These are phyloP conservation scores for Exserohilum rostratum DNA, from an alignment of 2,329 filamentous ascomycete genomes.

Conservation along the genomic window DNA sequence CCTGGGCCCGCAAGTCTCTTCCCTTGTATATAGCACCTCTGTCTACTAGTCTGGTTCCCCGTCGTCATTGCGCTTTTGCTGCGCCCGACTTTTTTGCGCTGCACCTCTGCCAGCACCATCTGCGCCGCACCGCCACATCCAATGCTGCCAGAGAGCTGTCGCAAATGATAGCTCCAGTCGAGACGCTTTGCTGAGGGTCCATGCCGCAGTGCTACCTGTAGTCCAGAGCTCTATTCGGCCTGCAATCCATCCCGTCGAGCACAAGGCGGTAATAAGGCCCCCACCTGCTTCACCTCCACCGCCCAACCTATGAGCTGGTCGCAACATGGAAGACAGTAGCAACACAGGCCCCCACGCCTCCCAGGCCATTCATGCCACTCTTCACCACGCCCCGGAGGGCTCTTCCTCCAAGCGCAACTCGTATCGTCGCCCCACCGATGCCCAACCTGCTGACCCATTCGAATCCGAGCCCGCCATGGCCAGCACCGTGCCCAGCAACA, in stretches of 20 bases:
- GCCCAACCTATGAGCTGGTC: conserved; percentile 26
- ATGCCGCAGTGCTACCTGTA: conserved; percentile 28
- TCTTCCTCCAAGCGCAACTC: conserved; percentile 43
- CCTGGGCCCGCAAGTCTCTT: conserved; percentile 14
- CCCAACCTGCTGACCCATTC: conserved; percentile 28
- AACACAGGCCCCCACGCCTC: conserved; percentile 33
- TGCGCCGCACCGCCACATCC: conserved; percentile 16
- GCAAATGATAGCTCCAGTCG: conserved; percentile 19
- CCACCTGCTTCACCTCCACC: conserved; percentile 11
- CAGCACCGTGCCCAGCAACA: conserved; percentile 36
- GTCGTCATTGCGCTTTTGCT: conserved; percentile 12
- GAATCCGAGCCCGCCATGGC: conserved; percentile 22
- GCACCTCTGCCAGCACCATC: conserved; percentile 2
- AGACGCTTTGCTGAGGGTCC: conserved; percentile 18
- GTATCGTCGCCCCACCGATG: conserved; percentile 41
- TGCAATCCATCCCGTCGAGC: conserved; percentile 15
- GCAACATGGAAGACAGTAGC: conserved; percentile 40
- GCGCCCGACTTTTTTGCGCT: conserved; percentile 8
- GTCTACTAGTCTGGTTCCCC: conserved; percentile 8
- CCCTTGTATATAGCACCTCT: conserved; percentile 30
- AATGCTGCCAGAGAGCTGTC: conserved; percentile 30
- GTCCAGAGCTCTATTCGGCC: conserved; percentile 7
- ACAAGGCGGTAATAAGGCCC: conserved; percentile 17
- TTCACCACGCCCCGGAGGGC: conserved; percentile 33
- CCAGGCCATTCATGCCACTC: conserved; percentile 27